Evolutionary conservation across 225 moss, liverwort and hornwort genomes (phyloP), one percentile per base, ranked within the genome.

Genomic region (Neckera pumila): DNA sequence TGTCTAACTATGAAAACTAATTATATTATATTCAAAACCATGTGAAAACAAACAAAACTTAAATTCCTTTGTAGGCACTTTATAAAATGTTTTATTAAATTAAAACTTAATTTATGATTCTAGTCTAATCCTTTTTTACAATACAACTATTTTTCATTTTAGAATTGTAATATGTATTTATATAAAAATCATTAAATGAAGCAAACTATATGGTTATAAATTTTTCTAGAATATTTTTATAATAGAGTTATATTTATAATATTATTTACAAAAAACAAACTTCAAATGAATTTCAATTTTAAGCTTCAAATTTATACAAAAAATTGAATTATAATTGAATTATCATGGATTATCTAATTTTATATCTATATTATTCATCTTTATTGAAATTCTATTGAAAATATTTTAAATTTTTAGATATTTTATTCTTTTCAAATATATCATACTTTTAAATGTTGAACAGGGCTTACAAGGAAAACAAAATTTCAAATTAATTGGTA

Each of bases 401-500:
- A 34, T 13, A 76, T 7, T 53, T 13, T 34, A 9, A 34, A 0
- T 43, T 2, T 0, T 20, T 21, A 12, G 3, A 1, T 11, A 6
- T 13, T 51, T 34, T 13, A 18, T 31, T 33, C 15, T 43, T 30
- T 31, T 22, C 0, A 57, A 43, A 43, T 33, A 33, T 16, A 31
- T 0, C 2, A 15, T 47, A 36, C 0, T 25, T 14, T 67, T 40
- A 3, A 69, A 83, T 83, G 4, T 60, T 70, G 3, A 64, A 66
- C 45, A 93, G 93, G 87, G 87, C 0, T 71, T 58, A 25, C 85
- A 89, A 43, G 91, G 94, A 53, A 92, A 88, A 62, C 92, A 90
- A 90, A 83, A 76, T 61, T 94, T 82, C 20, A 93, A 92, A 67
- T 79, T 93, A 49, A 87, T 94, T 61, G 92, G 94, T 85, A 87